Evolutionary conservation across 2,329 filamentous ascomycete species (phyloP), one percentile per base, ranked within the genome.

Genomic region (Coniochaeta ligniaria): DNA sequence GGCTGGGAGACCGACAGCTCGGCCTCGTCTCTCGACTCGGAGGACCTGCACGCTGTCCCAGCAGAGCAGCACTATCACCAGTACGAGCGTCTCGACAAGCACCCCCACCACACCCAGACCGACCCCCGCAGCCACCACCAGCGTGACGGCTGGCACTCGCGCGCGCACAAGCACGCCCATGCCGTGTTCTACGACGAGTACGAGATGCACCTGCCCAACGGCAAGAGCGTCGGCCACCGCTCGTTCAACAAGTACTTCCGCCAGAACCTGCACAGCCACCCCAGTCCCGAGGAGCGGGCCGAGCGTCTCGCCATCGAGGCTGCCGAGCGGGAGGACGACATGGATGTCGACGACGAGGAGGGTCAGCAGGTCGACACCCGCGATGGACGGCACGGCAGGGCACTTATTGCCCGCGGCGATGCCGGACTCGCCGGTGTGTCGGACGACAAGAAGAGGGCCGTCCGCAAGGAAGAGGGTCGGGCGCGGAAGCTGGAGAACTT

Each of bases 1-100:
- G 92, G 91, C 52, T 98, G 95, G 94, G 95, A 99, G 76, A 97
- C 93, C 0, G 95, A 98, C 72, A 92, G 89, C 65, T 92, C 90
- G 11, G 88, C 84, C n/a, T 96, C 93, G 1, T 96, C 92, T 12
- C 82, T 96, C 38, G 91, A 93, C 65, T 95, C 92, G 0, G 90
- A 90, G 60, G 92, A 96, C 67, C 85, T 96, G 47, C 89, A 87
- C 6, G 86, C 89, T 9, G 86, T 96, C 8, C 90, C 90, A 2
- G 88, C 91, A 35, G 90, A 94, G 64, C 82, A 85, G 54, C 84
- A 86, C 65, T 80, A 84, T 57, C 84, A 89, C 67, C 87, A 90
- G 65, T 91, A 89, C 71, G 87, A 90, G 69, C 84, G 88, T 47
- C 82, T 93, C 6, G 81, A 83, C 67, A 85, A 88, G 71, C 87